These are phyloP conservation scores for Lichtheimia corymbifera DNA, from an alignment of 371 early-diverging fungal genomes.

Conservation along the genomic window DNA sequence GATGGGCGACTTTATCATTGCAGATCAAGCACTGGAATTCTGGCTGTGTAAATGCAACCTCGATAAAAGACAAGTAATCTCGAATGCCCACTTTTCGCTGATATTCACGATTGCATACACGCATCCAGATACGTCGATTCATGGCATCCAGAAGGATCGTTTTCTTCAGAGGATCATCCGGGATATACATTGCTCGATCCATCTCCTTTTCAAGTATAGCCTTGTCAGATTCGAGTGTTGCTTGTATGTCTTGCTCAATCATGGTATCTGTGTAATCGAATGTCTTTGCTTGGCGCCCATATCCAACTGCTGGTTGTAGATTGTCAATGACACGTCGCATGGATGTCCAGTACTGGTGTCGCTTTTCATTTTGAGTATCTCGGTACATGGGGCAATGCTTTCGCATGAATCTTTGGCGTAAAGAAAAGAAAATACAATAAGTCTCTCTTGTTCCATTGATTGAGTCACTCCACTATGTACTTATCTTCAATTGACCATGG, in stretches of 20 bases:
- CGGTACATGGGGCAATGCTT: not conserved
- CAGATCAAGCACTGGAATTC: slow-evolving; percentile 13
- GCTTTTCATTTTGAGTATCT: not conserved
- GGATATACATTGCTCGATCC: not conserved
- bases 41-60: slow-evolving; percentile 10
- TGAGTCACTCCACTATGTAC: not conserved
- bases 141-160: slow-evolving; percentile 7
- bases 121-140: slow-evolving; percentile 11
- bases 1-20: not conserved
- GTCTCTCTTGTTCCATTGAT: not conserved
- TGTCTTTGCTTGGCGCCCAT: not conserved
- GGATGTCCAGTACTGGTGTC: not conserved
- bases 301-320: not conserved
- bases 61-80: slow-evolving; percentile 13
- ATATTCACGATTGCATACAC: slow-evolving; percentile 3
- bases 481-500: slow-evolving; percentile 58
- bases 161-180: not conserved
- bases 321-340: not conserved
- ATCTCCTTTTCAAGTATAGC: not conserved
- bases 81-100: not conserved
- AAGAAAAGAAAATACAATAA: not conserved
- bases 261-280: not conserved
- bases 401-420: slow-evolving; percentile 3
- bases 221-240: not conserved
- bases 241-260: not conserved